Evolutionary conservation across 148 eudicot genomes (phyloP).

Genomic region (Rhododendron ovatum): DNA sequence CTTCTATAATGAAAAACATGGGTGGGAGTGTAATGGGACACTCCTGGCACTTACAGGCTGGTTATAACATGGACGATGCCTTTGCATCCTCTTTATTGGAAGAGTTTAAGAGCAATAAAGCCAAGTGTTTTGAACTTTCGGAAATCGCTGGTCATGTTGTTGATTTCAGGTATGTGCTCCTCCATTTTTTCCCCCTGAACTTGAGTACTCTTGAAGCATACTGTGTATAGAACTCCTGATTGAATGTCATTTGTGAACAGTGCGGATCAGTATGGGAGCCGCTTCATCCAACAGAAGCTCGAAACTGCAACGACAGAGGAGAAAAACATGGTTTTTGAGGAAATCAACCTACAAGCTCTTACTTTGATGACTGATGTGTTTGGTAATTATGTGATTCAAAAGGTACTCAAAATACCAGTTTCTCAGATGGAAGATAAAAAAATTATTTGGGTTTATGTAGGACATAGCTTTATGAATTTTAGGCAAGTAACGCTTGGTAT

Average conservation of each 20-base stretch:
- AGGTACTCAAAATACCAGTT: slow-evolving; percentile 41
- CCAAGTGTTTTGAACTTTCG: slow-evolving; percentile 82
- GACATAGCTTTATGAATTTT: neutral
- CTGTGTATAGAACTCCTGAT: slow-evolving; percentile 5
- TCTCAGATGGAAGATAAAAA: neutral
- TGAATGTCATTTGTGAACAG: slow-evolving; percentile 33
- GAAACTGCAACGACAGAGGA: slow-evolving; percentile 90
- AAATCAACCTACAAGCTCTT: slow-evolving; percentile 83
- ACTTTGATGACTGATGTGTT: slow-evolving; percentile 97
- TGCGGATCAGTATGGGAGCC: slow-evolving; percentile 98
- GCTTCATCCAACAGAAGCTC: slow-evolving; percentile 97
- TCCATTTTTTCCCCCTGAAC: neutral
- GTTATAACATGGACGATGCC: slow-evolving; percentile 48
- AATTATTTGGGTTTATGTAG: neutral
- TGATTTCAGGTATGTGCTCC: slow-evolving; percentile 70
- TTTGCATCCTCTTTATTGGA: slow-evolving; percentile 78
- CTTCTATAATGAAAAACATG: slow-evolving; percentile 62
- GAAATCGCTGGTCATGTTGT: slow-evolving; percentile 94
- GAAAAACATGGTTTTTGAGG: slow-evolving; percentile 88
- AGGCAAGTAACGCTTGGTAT: neutral
- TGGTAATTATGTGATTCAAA: slow-evolving; percentile 95
- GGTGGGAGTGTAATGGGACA: slow-evolving; percentile 73
- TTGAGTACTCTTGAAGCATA: slow-evolving; percentile 1
- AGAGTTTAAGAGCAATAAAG: slow-evolving; percentile 91
- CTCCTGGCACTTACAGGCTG: slow-evolving; percentile 61